Conservation (phyloP, 2,329 filamentous ascomycete genomes). For the Kalaharituber pfeilii region DNA sequence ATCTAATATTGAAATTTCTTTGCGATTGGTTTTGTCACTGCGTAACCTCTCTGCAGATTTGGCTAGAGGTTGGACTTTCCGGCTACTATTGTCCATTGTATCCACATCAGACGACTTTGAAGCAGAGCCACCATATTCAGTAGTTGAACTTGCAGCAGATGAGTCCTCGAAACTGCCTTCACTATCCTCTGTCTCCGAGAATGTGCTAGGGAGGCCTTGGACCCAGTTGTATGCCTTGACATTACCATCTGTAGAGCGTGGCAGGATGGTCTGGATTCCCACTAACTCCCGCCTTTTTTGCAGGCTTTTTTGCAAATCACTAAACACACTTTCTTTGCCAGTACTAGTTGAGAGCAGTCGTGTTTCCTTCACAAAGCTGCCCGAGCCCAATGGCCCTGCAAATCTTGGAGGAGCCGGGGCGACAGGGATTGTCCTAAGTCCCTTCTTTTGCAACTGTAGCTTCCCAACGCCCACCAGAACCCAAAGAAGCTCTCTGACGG, state of each 20-base stretch:
- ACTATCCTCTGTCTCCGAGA: not conserved
- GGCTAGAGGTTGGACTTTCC: not conserved
- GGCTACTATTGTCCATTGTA: not conserved
- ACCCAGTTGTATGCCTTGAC: not conserved
- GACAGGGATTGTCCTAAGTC: constrained; percentile 5
- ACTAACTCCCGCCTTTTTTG: not conserved
- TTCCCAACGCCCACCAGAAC: constrained; percentile 11
- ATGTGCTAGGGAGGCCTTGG: not conserved
- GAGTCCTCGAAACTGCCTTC: not conserved
- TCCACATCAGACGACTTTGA: not conserved
- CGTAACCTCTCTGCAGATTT: not conserved
- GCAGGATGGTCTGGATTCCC: not conserved
- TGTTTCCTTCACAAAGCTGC: not conserved
- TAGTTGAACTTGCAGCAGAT: not conserved
- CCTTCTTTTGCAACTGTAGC: not conserved
- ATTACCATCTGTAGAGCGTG: not conserved
- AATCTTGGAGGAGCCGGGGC: not conserved
- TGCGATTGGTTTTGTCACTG: no score
- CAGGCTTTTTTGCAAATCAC: not conserved
- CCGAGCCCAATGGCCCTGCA: not conserved
- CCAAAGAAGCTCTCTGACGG: constrained; percentile 8
- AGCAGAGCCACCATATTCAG: not conserved
- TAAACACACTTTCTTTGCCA: not conserved
- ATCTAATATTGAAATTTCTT: no score
- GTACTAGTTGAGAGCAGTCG: not conserved